Conservation (phyloP, 2,329 filamentous ascomycete genomes). For the Venturia effusa region DNA sequence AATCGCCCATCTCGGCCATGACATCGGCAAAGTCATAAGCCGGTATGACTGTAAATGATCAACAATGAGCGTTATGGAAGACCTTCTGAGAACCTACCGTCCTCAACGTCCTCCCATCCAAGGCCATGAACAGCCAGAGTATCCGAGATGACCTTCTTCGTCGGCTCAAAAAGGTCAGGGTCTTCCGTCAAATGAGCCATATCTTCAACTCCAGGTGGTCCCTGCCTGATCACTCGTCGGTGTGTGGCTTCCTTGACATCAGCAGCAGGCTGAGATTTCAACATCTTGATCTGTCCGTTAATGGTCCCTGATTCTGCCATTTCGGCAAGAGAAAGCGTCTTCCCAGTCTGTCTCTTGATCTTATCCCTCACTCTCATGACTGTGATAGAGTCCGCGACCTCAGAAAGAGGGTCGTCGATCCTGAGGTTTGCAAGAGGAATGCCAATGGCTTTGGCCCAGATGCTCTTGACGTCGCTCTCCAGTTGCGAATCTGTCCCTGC, state of each 20-base stretch:
- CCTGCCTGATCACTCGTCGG: slow-evolving; percentile 16
- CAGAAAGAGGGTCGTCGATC: not conserved
- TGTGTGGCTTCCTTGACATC: slow-evolving; percentile 13
- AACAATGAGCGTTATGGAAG: not conserved
- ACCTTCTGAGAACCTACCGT: slow-evolving; percentile 10
- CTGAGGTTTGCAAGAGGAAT: slow-evolving; percentile 1
- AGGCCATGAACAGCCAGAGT: slow-evolving; percentile 18
- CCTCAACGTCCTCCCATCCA: slow-evolving; percentile 23
- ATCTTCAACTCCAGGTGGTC: slow-evolving; percentile 20
- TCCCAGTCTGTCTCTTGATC: slow-evolving; percentile 12
- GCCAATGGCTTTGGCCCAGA: slow-evolving; percentile 11
- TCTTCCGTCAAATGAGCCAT: slow-evolving; percentile 20
- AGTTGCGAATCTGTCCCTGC: slow-evolving; percentile 1
- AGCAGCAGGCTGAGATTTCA: slow-evolving; percentile 17
- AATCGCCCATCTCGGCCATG: not conserved
- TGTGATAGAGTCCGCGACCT: slow-evolving; percentile 13
- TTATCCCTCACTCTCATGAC: slow-evolving; percentile 13
- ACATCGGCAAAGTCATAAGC: slow-evolving; percentile 11
- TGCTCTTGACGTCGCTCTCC: not conserved
- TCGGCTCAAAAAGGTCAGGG: slow-evolving; percentile 16
- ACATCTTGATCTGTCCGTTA: slow-evolving; percentile 17
- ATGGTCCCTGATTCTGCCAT: not conserved
- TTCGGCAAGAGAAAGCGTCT: slow-evolving; percentile 10
- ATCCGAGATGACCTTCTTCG: slow-evolving; percentile 16
- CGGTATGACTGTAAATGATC: slow-evolving; percentile 16